phyloP scores from a whole-genome alignment of 768 basidiomycete genomes.

The Cystofilobasidium macerans region DNA sequence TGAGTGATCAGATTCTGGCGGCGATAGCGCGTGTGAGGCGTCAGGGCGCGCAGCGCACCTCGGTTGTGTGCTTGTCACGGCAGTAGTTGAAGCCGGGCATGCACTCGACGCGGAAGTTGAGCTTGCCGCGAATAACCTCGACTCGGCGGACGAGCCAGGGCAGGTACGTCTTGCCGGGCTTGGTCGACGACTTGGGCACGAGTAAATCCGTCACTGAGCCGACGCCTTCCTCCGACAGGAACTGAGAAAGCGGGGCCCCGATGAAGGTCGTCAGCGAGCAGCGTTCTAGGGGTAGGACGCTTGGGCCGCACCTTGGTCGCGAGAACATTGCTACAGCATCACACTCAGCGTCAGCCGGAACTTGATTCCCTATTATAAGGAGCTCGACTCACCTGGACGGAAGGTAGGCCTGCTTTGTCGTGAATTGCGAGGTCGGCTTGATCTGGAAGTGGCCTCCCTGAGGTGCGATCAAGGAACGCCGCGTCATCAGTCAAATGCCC shows the following conservation, averaged over 20 bases:
- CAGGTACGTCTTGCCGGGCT: slow-evolving; percentile 26
- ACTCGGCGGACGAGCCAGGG: slow-evolving; percentile 37
- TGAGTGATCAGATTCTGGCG: too few species aligned
- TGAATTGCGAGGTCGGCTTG: slow-evolving; percentile 49
- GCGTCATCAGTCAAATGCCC: neutral
- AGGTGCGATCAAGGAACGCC: neutral
- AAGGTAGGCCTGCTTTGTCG: slow-evolving; percentile 36
- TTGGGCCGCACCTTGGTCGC: slow-evolving; percentile 55
- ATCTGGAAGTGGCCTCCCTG: slow-evolving; percentile 81
- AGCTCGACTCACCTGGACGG: too few species aligned
- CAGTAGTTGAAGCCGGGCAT: slow-evolving; percentile 97
- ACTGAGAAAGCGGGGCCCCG: slow-evolving; percentile 39
- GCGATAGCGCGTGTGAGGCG: neutral
- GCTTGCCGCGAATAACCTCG: slow-evolving; percentile 67
- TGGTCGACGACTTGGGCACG: slow-evolving; percentile 31
- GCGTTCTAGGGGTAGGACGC: neutral
- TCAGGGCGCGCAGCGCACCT: slow-evolving; percentile 29
- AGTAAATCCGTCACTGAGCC: slow-evolving; percentile 62
- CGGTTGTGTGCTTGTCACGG: slow-evolving; percentile 57
- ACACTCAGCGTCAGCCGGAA: too few species aligned
- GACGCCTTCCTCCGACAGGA: slow-evolving; percentile 78
- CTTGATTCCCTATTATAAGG: too few species aligned
- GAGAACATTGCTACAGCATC: slow-evolving; percentile 57
- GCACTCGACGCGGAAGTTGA: slow-evolving; percentile 69
- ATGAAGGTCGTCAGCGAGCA: neutral